A percentile compares a stretch with the other conserved stretches of the same genome.
These are phyloP conservation scores for Sclerotinia borealis DNA, from an alignment of 2,329 filamentous ascomycete species.

Conservation along the genomic window DNA sequence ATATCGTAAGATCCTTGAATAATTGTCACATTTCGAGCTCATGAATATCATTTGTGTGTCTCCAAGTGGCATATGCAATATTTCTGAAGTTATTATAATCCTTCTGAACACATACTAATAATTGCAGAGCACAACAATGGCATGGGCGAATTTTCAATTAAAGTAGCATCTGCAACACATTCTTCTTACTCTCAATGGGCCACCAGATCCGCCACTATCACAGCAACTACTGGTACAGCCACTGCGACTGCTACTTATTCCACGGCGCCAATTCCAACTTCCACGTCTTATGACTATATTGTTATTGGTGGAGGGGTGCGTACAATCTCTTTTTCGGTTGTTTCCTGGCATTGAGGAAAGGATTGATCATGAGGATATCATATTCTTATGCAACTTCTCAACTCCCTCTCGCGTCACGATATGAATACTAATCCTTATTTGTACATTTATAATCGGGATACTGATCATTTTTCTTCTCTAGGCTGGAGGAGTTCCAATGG, in stretches of 20 bases:
- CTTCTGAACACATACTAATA: conserved; percentile 19
- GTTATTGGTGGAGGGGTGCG: conserved; percentile 44
- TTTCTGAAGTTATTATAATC: conserved; percentile 36
- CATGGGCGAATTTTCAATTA: conserved; percentile 45
- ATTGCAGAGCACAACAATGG: conserved; percentile 45
- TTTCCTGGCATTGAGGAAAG: not conserved
- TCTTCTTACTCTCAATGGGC: conserved; percentile 32
- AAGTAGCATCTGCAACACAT: conserved; percentile 40
- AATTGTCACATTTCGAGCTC: not conserved
- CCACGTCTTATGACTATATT: conserved; percentile 47
- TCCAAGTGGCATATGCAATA: conserved; percentile 9
- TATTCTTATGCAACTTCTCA: not conserved
- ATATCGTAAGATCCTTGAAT: conserved; percentile 3
- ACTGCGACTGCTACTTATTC: conserved; percentile 42
- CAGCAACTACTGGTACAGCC: conserved; percentile 30
- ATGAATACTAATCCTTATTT: not conserved
- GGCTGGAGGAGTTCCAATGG: conserved; percentile 49
- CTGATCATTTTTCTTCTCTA: not conserved
- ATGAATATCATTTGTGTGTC: not conserved
- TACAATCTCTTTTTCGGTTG: not conserved
- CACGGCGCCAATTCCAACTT: conserved; percentile 40
- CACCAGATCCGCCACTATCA: conserved; percentile 26
- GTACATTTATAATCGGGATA: not conserved
- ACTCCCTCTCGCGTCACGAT: not conserved
- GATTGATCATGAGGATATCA: not conserved